Evolutionary conservation across 177 flowering plant species (phyloP).

Genomic region (Vitis hybrid): DNA sequence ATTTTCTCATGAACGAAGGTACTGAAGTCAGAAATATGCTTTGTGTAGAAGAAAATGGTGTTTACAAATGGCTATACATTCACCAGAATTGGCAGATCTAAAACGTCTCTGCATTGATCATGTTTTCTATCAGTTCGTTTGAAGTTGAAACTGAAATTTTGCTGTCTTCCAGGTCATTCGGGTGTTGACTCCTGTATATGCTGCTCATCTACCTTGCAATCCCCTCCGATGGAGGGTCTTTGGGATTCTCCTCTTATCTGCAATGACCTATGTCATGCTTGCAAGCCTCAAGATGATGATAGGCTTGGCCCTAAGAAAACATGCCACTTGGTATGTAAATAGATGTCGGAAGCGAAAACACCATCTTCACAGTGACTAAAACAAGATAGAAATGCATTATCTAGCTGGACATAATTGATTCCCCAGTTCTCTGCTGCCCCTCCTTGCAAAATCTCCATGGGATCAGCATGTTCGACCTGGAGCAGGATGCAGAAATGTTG

Average conservation of each 20-base stretch:
- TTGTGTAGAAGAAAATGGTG: neutral
- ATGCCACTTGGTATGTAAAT: slow-evolving; percentile 80
- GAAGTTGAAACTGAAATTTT: neutral
- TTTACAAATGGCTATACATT: neutral
- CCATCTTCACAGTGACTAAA: slow-evolving; percentile 63
- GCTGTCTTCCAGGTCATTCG: slow-evolving; percentile 70
- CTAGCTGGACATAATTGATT: neutral
- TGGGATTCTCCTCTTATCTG: slow-evolving; percentile 59
- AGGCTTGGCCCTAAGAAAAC: slow-evolving; percentile 73
- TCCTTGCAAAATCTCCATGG: neutral
- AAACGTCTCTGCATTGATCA: too few relatives aligned
- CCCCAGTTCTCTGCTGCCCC: neutral
- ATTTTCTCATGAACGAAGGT: neutral
- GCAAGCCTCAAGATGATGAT: slow-evolving; percentile 78
- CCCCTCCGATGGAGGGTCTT: slow-evolving; percentile 78
- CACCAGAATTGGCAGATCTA: too few relatives aligned
- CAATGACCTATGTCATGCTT: slow-evolving; percentile 80
- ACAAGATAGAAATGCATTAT: neutral
- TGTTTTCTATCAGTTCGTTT: neutral
- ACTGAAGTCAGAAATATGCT: neutral
- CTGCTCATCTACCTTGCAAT: slow-evolving; percentile 70
- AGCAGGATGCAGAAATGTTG: neutral
- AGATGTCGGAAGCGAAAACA: slow-evolving; percentile 67
- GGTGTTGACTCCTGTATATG: slow-evolving; percentile 82
- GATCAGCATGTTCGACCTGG: neutral